Conservation (phyloP, 495 filamentous ascomycete species). For the Tuber melanosporum region DNA sequence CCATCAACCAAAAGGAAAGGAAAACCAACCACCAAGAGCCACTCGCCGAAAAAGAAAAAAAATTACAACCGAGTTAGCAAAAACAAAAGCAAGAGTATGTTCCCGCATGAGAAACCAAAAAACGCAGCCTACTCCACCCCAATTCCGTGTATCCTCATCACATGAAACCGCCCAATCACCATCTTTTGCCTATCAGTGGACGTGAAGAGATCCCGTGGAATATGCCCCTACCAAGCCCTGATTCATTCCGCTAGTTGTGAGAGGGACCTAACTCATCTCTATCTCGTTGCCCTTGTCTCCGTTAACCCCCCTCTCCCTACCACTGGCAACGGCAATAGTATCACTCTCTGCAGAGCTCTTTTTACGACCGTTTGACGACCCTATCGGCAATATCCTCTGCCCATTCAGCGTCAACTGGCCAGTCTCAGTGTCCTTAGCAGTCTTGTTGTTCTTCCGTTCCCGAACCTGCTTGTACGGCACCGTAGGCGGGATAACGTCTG, state of each 20-base stretch:
- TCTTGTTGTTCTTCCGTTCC: conserved; percentile 28
- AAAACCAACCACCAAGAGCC: conserved; percentile 1
- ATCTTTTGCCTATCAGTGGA: background rate
- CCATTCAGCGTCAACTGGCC: conserved; percentile 18
- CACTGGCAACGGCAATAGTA: background rate
- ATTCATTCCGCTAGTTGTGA: background rate
- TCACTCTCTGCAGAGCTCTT: conserved; percentile 10
- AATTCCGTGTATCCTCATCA: background rate
- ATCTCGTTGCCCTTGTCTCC: background rate
- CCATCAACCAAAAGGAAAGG: background rate
- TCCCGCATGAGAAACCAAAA: background rate
- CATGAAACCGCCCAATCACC: background rate
- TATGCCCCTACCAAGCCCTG: background rate
- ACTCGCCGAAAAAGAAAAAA: background rate
- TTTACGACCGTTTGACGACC: conserved; percentile 23
- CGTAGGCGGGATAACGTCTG: conserved; percentile 68
- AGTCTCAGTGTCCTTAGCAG: conserved; percentile 22
- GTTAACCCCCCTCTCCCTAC: background rate
- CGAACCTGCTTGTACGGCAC: conserved; percentile 35
- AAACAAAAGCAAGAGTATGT: background rate
- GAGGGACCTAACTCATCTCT: background rate
- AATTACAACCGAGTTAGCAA: background rate
- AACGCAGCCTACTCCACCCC: background rate
- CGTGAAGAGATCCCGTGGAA: background rate
- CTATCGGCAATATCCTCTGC: conserved; percentile 29